Base-by-base conservation (phyloP, 176 grass and related monocot genomes). In the Zoysia japonica region DNA sequence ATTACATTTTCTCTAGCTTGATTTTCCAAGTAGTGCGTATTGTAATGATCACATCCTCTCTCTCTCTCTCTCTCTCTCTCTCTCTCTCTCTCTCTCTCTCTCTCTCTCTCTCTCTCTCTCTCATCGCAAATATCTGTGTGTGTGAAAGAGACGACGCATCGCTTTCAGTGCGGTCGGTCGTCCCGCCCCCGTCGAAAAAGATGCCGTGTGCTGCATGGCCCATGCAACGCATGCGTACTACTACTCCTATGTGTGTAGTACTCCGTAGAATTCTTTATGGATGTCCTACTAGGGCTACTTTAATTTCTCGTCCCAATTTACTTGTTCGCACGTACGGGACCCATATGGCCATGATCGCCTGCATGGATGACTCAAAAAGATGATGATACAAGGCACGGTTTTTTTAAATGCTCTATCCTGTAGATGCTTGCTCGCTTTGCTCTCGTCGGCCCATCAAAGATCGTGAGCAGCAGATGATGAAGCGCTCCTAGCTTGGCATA, bases 1-100 rank as follows among this genome's bases (percentile, higher is more conserved):
- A 28, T 28, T 28, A 28, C 28, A 28, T 28, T 28, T 28, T 28
- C 28, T 28, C 28, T 28, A 28, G 28, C 28, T 28, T 28, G 28
- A 28, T 28, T 28, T 28, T 43, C 55, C 55, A 64, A 54, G 52
- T 62, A 49, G 65, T 42, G 44, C 13, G 41, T 28, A 28, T 60
- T 85, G 83, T 57, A 79, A 85, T 85, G 49, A 67, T 74, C 76
- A 67, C 79, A 41, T 5, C 17, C 16, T n/a, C 4, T 11, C 19
- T 50, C n/a, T 16, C 38, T 80, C 50, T 68, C 11, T 37, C 11
- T 37, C n/a, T n/a, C n/a, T n/a, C n/a, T n/a, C n/a, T n/a, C n/a
- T n/a, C n/a, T n/a, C n/a, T n/a, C n/a, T n/a, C n/a, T n/a, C 16
- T n/a, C 4, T 11, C 19, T 50, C n/a, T 16, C 38, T 80, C 28